A percentile compares a stretch with the other conserved stretches of the same genome.
phyloP scores from a whole-genome alignment of 805 yeast species.

The Lachancea sp. region DNA sequence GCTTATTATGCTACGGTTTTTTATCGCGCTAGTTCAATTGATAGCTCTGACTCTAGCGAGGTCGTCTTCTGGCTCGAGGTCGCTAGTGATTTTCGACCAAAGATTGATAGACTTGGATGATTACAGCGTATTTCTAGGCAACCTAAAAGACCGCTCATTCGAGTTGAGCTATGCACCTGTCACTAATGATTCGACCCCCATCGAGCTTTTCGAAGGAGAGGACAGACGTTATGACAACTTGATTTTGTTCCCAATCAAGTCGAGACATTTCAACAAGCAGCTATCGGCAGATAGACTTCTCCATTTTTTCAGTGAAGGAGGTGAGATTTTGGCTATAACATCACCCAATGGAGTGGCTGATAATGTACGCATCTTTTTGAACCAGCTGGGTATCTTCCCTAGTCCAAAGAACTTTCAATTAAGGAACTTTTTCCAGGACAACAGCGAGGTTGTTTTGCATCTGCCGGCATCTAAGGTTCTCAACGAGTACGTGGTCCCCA shows the following conservation, averaged over 20 bases:
- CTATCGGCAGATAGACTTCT: conserved; percentile 47
- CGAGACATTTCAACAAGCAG: conserved; percentile 37
- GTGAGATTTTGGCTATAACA: conserved; percentile 64
- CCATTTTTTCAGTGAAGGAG: conserved; percentile 57
- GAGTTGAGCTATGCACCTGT: conserved; percentile 26
- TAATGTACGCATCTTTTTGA: conserved; percentile 57
- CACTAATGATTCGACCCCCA: conserved; percentile 17
- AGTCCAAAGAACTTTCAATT: conserved; percentile 66
- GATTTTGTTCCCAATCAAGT: conserved; percentile 52
- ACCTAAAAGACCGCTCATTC: conserved; percentile 32
- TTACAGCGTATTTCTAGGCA: conserved; percentile 25
- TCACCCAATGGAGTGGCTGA: conserved; percentile 49
- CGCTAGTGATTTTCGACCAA: conserved; percentile 32
- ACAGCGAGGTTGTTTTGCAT: conserved; percentile 11
- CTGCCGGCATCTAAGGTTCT: conserved; percentile 12
- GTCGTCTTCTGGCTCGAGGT: conserved; percentile 23
- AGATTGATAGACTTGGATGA: conserved; percentile 23
- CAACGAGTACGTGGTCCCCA: conserved; percentile 12
- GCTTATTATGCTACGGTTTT: conserved; percentile 9
- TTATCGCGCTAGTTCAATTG: background rate
- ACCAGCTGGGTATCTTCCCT: conserved; percentile 78
- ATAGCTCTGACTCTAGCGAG: conserved; percentile 9
- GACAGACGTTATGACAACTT: conserved; percentile 47
- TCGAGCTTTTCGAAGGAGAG: conserved; percentile 34
- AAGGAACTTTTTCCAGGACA: conserved; percentile 54